phyloP scores from a whole-genome alignment of 441 rosid genomes.

The Omphalea diandra region DNA sequence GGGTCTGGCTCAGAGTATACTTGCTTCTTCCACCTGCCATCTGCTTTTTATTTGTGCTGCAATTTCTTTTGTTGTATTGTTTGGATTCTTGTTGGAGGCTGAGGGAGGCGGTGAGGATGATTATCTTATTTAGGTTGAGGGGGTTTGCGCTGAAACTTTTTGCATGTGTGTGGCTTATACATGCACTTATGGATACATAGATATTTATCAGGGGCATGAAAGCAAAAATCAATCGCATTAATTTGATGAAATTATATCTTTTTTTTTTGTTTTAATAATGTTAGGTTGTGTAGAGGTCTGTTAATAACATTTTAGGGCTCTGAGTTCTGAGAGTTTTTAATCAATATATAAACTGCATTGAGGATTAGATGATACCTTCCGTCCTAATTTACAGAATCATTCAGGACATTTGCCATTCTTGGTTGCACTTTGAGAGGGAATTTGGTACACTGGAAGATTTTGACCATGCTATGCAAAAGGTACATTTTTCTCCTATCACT shows the following conservation, averaged over 20 bases:
- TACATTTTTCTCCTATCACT: constrained; percentile 23
- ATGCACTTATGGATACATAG: too few species aligned
- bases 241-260: too few species aligned
- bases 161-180: too few species aligned
- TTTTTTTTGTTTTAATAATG: too few species aligned
- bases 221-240: too few species aligned
- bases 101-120: too few species aligned
- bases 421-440: constrained; percentile 93
- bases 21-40: not conserved
- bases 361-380: constrained; percentile 55
- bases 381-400: constrained; percentile 69
- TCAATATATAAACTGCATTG: constrained; percentile 27
- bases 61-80: not conserved
- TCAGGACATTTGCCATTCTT: constrained; percentile 88
- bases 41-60: not conserved
- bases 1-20: constrained; percentile 87
- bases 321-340: constrained; percentile 17
- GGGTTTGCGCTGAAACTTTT: too few species aligned
- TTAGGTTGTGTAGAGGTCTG: too few species aligned
- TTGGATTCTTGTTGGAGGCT: too few species aligned
- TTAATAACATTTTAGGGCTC: too few species aligned
- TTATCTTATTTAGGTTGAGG: too few species aligned
- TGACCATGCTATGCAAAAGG: constrained; percentile 83
- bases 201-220: too few species aligned
- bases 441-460: constrained; percentile 75